Conservation (phyloP, 2,329 filamentous ascomycete species). For the Colletotrichum eremochloae region DNA sequence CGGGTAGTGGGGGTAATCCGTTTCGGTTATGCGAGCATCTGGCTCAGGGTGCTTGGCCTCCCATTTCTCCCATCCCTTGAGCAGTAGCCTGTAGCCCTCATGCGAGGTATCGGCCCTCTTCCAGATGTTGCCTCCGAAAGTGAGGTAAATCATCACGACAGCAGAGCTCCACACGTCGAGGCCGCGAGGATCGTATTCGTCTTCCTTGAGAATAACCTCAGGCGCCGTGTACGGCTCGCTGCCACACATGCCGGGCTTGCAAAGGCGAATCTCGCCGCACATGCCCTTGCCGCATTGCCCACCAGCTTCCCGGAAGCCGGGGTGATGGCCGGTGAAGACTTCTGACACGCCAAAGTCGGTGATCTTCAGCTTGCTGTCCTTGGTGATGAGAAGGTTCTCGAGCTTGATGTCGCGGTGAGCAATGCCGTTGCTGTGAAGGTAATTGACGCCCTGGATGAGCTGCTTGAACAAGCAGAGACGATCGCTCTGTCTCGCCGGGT, state of each 20-base stretch:
- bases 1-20: conserved; percentile 74
- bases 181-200: conserved; percentile 78
- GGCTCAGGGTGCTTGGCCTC: conserved; percentile 64
- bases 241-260: conserved; percentile 84
- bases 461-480: conserved; percentile 92
- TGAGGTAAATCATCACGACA: conserved; percentile 84
- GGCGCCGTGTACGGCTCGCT: conserved; percentile 90
- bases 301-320: conserved; percentile 78
- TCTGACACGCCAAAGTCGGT: conserved; percentile 93
- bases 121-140: conserved; percentile 82
- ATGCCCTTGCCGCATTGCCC: conserved; percentile 82
- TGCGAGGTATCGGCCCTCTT: conserved; percentile 69
- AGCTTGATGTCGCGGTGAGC: conserved; percentile 93
- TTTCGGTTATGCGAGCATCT: conserved; percentile 61
- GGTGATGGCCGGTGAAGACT: conserved; percentile 86
- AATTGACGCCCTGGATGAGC: conserved; percentile 83
- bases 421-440: conserved; percentile 86
- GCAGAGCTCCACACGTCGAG: conserved; percentile 90
- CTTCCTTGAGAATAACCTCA: conserved; percentile 80
- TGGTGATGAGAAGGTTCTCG: conserved; percentile 85
- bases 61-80: conserved; percentile 78
- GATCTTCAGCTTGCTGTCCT: conserved; percentile 87
- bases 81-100: conserved; percentile 73
- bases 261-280: conserved; percentile 74
- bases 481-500: conserved; percentile 75